These are phyloP conservation scores for Chrysosporium queenslandicum DNA, from an alignment of 2,329 filamentous ascomycete species.

Conservation along the genomic window DNA sequence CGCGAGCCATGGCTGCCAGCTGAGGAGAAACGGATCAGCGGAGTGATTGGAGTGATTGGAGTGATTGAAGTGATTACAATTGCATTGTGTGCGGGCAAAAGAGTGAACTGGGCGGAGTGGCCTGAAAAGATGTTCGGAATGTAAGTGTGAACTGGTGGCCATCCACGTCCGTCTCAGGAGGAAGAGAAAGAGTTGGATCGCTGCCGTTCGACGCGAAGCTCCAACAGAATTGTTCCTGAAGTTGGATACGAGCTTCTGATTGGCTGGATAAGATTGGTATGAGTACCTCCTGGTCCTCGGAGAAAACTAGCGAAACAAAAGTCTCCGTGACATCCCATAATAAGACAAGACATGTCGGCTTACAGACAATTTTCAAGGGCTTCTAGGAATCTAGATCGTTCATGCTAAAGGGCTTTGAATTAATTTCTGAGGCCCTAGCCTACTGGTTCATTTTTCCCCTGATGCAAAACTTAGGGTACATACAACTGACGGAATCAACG, in stretches of 20 bases:
- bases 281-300: slow-evolving; percentile 8
- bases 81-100: slow-evolving; percentile 10
- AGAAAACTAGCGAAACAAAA: not conserved
- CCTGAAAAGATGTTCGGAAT: too few relatives aligned
- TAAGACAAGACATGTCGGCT: too few relatives aligned
- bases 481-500: too few relatives aligned
- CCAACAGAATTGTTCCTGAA: slow-evolving; percentile 3
- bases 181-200: not conserved
- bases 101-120: slow-evolving; percentile 20
- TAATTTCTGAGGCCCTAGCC: too few relatives aligned
- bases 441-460: too few relatives aligned
- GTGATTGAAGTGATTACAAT: not conserved
- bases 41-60: not conserved
- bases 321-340: not conserved
- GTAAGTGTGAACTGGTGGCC: too few relatives aligned
- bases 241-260: not conserved
- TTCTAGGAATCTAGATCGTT: too few relatives aligned
- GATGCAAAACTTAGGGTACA: too few relatives aligned
- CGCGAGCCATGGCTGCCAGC: slow-evolving; percentile 38
- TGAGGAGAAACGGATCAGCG: too few relatives aligned
- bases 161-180: too few relatives aligned
- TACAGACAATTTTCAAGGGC: too few relatives aligned
- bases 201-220: not conserved
- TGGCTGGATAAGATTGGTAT: not conserved
- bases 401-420: too few relatives aligned